These are phyloP conservation scores for Backusella macrospora DNA, from an alignment of 192 early-diverging fungal genomes.

Conservation along the genomic window DNA sequence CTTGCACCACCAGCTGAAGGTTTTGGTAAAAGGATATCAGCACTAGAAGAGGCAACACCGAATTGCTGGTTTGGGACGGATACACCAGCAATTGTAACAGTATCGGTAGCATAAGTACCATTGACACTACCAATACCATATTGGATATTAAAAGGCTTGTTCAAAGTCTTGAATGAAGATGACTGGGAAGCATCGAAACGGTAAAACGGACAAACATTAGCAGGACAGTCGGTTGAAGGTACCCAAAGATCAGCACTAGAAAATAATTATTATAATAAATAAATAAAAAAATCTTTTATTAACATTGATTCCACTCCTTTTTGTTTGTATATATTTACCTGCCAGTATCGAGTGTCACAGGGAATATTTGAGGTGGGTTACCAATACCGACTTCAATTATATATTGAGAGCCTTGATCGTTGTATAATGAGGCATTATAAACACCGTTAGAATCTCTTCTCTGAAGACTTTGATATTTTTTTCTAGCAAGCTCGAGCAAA, in stretches of 20 bases:
- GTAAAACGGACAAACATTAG: conserved; percentile 14
- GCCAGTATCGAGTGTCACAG: conserved; percentile 40
- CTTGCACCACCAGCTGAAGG: background rate
- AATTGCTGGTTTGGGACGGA: conserved; percentile 33
- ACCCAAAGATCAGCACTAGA: conserved; percentile 38
- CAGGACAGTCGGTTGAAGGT: conserved; percentile 24
- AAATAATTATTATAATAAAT: background rate
- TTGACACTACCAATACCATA: conserved; percentile 28
- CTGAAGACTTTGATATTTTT: conserved; percentile 3
- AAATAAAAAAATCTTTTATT: background rate
- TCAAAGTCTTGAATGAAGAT: conserved; percentile 9
- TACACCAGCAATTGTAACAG: conserved; percentile 30
- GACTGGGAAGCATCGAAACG: conserved; percentile 21
- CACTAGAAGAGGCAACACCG: conserved; percentile 22
- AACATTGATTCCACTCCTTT: background rate
- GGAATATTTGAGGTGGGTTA: conserved; percentile 32
- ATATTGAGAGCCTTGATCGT: conserved; percentile 41
- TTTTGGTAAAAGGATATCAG: conserved; percentile 23
- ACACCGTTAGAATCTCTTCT: conserved; percentile 7
- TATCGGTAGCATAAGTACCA: conserved; percentile 39
- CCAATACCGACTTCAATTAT: conserved; percentile 36
- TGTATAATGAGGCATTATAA: conserved; percentile 25
- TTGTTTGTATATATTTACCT: conserved; percentile 30
- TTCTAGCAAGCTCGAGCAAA: conserved; percentile 15
- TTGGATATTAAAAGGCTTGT: conserved; percentile 15